Conservation (phyloP, 805 yeast species). For the Dipodascopsis tothii region DNA sequence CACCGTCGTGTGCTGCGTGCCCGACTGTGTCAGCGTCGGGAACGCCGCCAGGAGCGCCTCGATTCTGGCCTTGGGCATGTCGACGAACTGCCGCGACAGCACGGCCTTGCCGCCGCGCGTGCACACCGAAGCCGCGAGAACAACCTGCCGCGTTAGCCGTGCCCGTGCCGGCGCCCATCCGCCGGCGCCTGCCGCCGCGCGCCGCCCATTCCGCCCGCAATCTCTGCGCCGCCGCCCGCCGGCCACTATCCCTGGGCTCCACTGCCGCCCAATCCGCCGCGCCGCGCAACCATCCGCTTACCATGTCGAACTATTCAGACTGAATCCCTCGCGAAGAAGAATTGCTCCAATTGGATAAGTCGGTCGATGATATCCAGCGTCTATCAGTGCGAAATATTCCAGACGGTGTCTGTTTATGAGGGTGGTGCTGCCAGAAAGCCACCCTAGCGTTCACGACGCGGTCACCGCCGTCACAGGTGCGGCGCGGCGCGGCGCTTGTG, state of each 20-base stretch:
- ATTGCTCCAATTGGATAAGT: too few relatives aligned
- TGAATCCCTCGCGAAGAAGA: background rate
- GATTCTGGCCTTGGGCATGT: slow-evolving; percentile 74
- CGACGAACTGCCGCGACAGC: slow-evolving; percentile 85
- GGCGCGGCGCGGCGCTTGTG: too few relatives aligned
- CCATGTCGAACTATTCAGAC: background rate
- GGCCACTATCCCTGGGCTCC: background rate
- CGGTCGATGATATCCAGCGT: too few relatives aligned
- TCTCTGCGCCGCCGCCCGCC: background rate
- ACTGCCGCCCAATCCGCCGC: background rate
- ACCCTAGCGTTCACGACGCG: too few relatives aligned
- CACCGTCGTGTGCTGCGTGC: slow-evolving; percentile 82
- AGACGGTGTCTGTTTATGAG: too few relatives aligned
- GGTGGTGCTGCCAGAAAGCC: too few relatives aligned
- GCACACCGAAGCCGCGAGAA: slow-evolving; percentile 85
- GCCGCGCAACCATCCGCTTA: background rate
- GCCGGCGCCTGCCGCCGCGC: background rate
- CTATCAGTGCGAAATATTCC: too few relatives aligned
- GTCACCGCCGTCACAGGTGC: too few relatives aligned
- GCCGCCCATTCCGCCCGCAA: background rate
- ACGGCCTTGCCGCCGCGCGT: slow-evolving; percentile 86
- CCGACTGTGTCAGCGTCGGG: slow-evolving; percentile 66
- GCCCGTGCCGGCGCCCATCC: background rate
- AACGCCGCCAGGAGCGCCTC: slow-evolving; percentile 78
- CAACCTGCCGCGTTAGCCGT: slow-evolving; percentile 21